Percentiles rank a stretch among this genome's conserved stretches.
Evolutionary conservation across 441 rosid genomes (phyloP).

Genomic region (Euphorbia corollata): DNA sequence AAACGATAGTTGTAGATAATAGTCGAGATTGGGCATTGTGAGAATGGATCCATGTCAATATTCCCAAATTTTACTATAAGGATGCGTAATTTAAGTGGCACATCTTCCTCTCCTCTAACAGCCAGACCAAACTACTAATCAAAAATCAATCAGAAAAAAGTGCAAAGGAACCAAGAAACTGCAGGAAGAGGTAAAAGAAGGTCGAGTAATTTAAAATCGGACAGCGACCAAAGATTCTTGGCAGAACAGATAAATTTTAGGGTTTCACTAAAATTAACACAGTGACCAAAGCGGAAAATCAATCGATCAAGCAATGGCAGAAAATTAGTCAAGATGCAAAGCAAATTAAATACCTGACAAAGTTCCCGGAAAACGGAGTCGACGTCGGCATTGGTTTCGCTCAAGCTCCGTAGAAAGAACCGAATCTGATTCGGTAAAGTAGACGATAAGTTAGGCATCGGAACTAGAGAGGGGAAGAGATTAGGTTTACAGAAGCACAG

Average conservation of each 20-base stretch:
- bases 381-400: conserved; percentile 55
- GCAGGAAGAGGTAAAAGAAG: not conserved
- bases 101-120: too few species aligned
- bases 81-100: too few species aligned
- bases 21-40: not conserved
- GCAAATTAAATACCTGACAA: conserved; percentile 38
- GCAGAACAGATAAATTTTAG: not conserved
- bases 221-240: not conserved
- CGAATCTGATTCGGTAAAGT: conserved; percentile 58
- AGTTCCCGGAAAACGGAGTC: conserved; percentile 58
- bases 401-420: conserved; percentile 53
- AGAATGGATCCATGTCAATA: not conserved
- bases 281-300: not conserved
- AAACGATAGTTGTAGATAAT: not conserved
- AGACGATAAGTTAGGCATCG: conserved; percentile 51
- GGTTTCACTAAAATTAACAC: conserved; percentile 8
- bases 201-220: not conserved
- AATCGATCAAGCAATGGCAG: not conserved
- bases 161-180: not conserved
- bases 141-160: not conserved
- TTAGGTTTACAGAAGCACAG: conserved; percentile 21
- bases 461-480: conserved; percentile 18
- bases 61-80: not conserved
- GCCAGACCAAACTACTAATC: not conserved
- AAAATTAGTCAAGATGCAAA: not conserved